Percentiles rank a stretch among this genome's conserved stretches.
Conservation (phyloP, 495 filamentous ascomycete genomes). For the Neurospora sp. region DNA sequence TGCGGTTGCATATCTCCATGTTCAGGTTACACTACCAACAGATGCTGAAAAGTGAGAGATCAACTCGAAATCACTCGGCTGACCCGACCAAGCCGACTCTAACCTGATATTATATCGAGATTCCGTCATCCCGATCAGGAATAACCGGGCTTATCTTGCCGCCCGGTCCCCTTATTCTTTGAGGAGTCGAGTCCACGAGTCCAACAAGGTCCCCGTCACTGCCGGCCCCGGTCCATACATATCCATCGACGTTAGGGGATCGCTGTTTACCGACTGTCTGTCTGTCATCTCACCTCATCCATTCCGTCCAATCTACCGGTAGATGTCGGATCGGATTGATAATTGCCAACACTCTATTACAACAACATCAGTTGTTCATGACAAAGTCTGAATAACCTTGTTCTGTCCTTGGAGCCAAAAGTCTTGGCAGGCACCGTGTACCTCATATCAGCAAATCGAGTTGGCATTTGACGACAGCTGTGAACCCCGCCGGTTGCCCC, state of each 20-base stretch:
- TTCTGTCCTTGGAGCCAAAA: background rate
- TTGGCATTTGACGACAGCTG: background rate
- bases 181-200: background rate
- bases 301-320: background rate
- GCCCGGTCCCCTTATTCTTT: background rate
- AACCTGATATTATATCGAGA: background rate
- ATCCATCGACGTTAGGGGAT: background rate
- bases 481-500: background rate
- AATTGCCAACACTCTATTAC: background rate
- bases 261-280: background rate
- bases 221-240: background rate
- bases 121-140: background rate
- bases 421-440: background rate
- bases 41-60: background rate
- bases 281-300: background rate
- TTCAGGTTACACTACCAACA: background rate
- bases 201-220: background rate
- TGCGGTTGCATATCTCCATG: background rate
- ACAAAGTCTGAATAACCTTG: background rate
- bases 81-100: background rate
- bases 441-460: background rate
- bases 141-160: background rate
- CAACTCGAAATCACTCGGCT: background rate
- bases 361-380: background rate
- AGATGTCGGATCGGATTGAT: background rate